Evolutionary conservation across 306 rosid species (phyloP).

Genomic region (Amphicarpaea edgeworthii): DNA sequence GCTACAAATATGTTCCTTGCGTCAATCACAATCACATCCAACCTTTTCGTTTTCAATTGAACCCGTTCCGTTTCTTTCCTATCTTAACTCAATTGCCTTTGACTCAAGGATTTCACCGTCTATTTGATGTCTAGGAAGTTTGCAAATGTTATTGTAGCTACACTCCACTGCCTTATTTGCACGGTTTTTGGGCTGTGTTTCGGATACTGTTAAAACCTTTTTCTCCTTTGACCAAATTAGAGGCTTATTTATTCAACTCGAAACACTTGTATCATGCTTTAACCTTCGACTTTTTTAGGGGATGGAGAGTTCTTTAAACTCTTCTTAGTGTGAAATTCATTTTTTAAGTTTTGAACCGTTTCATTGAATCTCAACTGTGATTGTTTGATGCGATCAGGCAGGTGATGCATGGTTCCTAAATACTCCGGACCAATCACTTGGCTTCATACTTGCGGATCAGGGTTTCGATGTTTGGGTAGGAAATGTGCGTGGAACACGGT

Average conservation of each 20-base stretch:
- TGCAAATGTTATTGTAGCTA: too few relatives aligned
- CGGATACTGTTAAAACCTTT: too few relatives aligned
- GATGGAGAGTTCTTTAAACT: slow-evolving; percentile 2
- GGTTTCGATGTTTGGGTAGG: slow-evolving; percentile 98
- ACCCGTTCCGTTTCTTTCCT: slow-evolving; percentile 13
- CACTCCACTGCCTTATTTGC: too few relatives aligned
- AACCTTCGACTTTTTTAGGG: not conserved
- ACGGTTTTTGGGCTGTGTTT: too few relatives aligned
- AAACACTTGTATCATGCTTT: not conserved
- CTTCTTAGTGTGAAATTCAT: slow-evolving; percentile 16
- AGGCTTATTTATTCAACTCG: not conserved
- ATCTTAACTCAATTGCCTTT: not conserved
- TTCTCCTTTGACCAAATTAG: not conserved
- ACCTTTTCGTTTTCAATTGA: not conserved
- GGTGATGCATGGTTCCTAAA: slow-evolving; percentile 97
- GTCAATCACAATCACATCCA: not conserved
- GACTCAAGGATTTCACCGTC: too few relatives aligned
- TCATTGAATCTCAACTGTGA: slow-evolving; percentile 41
- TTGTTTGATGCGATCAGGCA: slow-evolving; percentile 64
- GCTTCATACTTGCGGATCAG: slow-evolving; percentile 92
- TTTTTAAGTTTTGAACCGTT: slow-evolving; percentile 9
- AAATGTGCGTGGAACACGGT: slow-evolving; percentile 91
- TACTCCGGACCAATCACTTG: slow-evolving; percentile 78
- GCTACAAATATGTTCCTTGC: not conserved
- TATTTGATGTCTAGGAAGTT: too few relatives aligned